phyloP scores from a whole-genome alignment of 345 rosid species.

The Gossypium ekmanianum region DNA sequence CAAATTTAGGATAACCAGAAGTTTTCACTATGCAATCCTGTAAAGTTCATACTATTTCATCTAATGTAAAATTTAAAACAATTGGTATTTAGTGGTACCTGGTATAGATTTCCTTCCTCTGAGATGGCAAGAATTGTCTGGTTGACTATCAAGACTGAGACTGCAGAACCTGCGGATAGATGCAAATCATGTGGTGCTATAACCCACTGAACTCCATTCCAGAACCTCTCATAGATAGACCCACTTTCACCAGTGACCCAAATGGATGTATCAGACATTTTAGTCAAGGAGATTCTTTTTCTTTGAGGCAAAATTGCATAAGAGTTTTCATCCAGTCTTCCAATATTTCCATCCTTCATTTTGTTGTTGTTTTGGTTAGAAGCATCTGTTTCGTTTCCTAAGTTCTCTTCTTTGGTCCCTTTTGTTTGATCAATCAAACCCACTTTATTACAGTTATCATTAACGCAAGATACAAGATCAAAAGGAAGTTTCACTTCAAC shows the following conservation, averaged over 20 bases:
- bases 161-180: conserved; percentile 38
- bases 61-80: neutral
- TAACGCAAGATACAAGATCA: conserved; percentile 55
- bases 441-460: conserved; percentile 49
- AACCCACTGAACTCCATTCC: conserved; percentile 79
- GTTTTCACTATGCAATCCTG: neutral
- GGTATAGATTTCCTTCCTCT: conserved; percentile 51
- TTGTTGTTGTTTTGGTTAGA: conserved; percentile 17
- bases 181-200: conserved; percentile 63
- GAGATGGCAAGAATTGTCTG: conserved; percentile 63
- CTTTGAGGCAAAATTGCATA: conserved; percentile 38
- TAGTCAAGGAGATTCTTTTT: conserved; percentile 54
- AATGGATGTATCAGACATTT: conserved; percentile 55
- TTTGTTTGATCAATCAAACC: conserved; percentile 36
- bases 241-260: conserved; percentile 76
- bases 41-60: neutral
- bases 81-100: conserved; percentile 33
- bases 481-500: conserved; percentile 60
- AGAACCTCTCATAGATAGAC: conserved; percentile 61
- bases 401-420: conserved; percentile 18
- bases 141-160: conserved; percentile 45
- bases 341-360: conserved; percentile 22
- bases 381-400: conserved; percentile 15
- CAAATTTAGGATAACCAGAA: neutral
- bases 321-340: conserved; percentile 21